Conservation (phyloP, 2,329 filamentous ascomycete species). For the Xylaria sp. region DNA sequence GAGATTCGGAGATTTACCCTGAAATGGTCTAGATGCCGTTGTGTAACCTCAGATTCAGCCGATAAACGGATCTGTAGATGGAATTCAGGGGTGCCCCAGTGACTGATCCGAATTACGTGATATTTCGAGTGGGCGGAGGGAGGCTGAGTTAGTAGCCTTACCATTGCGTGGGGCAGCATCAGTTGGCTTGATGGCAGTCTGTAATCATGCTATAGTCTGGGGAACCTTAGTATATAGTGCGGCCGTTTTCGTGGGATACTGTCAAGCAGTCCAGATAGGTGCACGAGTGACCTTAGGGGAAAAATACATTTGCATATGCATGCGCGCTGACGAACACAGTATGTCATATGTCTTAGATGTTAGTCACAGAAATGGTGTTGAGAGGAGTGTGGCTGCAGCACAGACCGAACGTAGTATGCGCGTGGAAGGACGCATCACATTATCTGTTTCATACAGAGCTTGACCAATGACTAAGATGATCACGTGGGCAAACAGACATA, state of each 20-base stretch:
- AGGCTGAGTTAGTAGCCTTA: neutral
- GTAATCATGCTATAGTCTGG: neutral
- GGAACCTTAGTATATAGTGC: neutral
- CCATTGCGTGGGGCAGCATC: neutral
- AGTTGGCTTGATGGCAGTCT: neutral
- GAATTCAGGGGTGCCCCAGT: neutral
- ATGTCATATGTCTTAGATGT: slow-evolving; percentile 12
- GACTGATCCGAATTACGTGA: neutral
- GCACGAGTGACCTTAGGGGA: neutral
- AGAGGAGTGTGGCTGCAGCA: slow-evolving; percentile 27
- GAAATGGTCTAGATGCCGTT: neutral
- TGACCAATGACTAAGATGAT: slow-evolving; percentile 1
- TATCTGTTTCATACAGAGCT: neutral
- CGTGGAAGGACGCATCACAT: slow-evolving; percentile 3
- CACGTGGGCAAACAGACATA: slow-evolving; percentile 24
- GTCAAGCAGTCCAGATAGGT: neutral
- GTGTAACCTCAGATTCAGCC: slow-evolving; percentile 4
- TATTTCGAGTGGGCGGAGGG: neutral
- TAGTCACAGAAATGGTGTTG: neutral
- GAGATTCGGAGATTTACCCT: slow-evolving; percentile 1
- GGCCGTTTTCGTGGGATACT: neutral
- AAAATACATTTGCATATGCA: slow-evolving; percentile 31
- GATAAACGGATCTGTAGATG: neutral
- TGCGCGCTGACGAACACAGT: slow-evolving; percentile 27
- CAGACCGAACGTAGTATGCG: slow-evolving; percentile 1